phyloP scores from a whole-genome alignment of 2,329 filamentous ascomycete genomes.

The Pseudogymnoascus sp. region DNA sequence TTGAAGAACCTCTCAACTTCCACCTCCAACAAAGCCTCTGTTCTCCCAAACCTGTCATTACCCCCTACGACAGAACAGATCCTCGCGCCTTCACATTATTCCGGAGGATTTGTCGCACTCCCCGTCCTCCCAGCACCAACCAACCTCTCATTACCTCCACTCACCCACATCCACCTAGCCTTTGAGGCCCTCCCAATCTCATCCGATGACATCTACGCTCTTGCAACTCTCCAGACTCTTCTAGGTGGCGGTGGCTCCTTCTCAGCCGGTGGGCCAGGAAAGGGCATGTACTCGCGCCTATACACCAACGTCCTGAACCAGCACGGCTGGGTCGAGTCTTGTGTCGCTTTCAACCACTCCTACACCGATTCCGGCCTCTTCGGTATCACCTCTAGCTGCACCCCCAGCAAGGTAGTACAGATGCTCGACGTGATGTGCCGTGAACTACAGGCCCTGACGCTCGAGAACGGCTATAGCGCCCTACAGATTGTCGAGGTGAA shows the following conservation, averaged over 20 bases:
- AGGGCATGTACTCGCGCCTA: slow-evolving; percentile 97
- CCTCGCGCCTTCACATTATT: slow-evolving; percentile 67
- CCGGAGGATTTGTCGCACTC: slow-evolving; percentile 83
- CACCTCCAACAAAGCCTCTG: slow-evolving; percentile 52
- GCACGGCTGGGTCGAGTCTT: slow-evolving; percentile 93
- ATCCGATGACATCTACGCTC: slow-evolving; percentile 88
- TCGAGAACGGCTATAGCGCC: slow-evolving; percentile 64
- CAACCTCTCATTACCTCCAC: slow-evolving; percentile 67
- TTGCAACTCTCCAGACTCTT: slow-evolving; percentile 90
- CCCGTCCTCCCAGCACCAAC: slow-evolving; percentile 69
- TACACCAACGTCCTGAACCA: slow-evolving; percentile 98
- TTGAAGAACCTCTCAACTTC: slow-evolving; percentile 82
- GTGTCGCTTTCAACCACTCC: slow-evolving; percentile 92
- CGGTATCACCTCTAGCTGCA: slow-evolving; percentile 81
- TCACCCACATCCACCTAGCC: slow-evolving; percentile 90
- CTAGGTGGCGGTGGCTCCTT: slow-evolving; percentile 95
- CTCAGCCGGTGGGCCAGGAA: slow-evolving; percentile 90
- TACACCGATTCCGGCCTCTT: slow-evolving; percentile 96
- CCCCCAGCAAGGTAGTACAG: slow-evolving; percentile 63
- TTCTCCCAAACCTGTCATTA: slow-evolving; percentile 37
- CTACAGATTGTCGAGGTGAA: slow-evolving; percentile 72
- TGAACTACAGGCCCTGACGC: slow-evolving; percentile 69
- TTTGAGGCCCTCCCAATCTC: slow-evolving; percentile 91
- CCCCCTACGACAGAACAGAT: slow-evolving; percentile 46
- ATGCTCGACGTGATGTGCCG: slow-evolving; percentile 97